These are phyloP conservation scores for Picochlorum sp. DNA, from an alignment of 139 green algal species.

Conservation along the genomic window DNA sequence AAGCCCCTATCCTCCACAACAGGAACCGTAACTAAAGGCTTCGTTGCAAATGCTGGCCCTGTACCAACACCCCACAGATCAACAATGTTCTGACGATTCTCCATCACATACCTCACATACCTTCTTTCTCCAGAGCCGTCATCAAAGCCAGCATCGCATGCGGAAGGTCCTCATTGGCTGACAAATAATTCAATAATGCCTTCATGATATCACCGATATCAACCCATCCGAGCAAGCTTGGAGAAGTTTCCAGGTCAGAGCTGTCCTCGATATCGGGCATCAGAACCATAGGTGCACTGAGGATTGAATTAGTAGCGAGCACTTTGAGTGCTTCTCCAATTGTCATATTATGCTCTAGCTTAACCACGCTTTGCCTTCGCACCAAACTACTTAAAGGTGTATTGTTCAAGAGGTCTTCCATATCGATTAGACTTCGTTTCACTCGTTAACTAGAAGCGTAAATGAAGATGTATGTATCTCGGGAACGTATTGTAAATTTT, in stretches of 20 bases:
- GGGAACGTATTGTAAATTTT: no score
- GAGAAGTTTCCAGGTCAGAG: slow-evolving; percentile 16
- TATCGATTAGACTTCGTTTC: not conserved
- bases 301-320: slow-evolving; percentile 40
- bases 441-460: no score
- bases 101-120: no score
- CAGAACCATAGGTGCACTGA: slow-evolving; percentile 53
- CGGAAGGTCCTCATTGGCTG: slow-evolving; percentile 28
- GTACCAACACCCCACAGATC: no score
- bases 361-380: slow-evolving; percentile 30
- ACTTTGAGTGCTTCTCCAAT: slow-evolving; percentile 36
- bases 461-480: no score
- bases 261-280: slow-evolving; percentile 45
- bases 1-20: slow-evolving; percentile 53
- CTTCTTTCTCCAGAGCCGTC: slow-evolving; percentile 59
- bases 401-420: not conserved
- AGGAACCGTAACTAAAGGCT: slow-evolving; percentile 51
- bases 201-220: slow-evolving; percentile 42
- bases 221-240: slow-evolving; percentile 55
- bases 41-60: slow-evolving; percentile 37
- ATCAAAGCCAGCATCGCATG: slow-evolving; percentile 69
- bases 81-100: no score
- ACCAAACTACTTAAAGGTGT: not conserved
- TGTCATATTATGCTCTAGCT: slow-evolving; percentile 45
- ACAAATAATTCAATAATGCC: slow-evolving; percentile 27